Base-by-base conservation (phyloP, 176 grass and related monocot genomes). In the Pontederia paniculata region DNA sequence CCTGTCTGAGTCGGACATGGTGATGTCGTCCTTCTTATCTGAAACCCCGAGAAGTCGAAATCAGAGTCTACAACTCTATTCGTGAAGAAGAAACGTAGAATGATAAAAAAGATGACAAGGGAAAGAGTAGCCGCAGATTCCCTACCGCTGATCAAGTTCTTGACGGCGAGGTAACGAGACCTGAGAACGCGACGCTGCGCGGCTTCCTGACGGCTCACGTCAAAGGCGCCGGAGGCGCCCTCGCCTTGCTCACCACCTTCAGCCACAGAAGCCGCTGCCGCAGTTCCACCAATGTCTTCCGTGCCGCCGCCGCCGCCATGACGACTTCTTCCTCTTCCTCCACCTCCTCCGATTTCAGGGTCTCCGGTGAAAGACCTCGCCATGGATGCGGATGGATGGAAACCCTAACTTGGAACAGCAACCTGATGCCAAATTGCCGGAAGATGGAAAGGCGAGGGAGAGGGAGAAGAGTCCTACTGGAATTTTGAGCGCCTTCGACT, bases 11-110 rank as follows among this genome's bases (percentile, higher is more conserved):
- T 83, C 85, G 25, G 23, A 52, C 53, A 50, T 85, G 5, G 57
- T 60, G 51, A 95, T 85, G 68, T 85, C 89, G 8, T 86, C 84
- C 69, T 70, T 82, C 73, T 80, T 81, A 80, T 95, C 89, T 95
- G 78, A 72, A 57, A 17, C 23, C 50, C 42, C 18, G 9, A 28
- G 18, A 48, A 49, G 10, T 10, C 4, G 17, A 47, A 44, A 2
- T 23, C 22, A 4, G 23, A 11, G 21, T 4, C 55, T 4, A 45
- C 17, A 3, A 23, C 55, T 22, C 25, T n/a, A 20, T 18, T 8
- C 52, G 28, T 3, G 44, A 8, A 62, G 5, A 60, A 58, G 42
- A 0, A 1, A 20, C 3, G 10, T 5, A 28, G 17, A 52, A 28
- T 21, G 37, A 13, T n/a, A 42, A 5, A 22, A 58, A 23, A 25